Evolutionary conservation across 805 yeast genomes (phyloP).

Genomic region (Tetrapisispora fleetii): DNA sequence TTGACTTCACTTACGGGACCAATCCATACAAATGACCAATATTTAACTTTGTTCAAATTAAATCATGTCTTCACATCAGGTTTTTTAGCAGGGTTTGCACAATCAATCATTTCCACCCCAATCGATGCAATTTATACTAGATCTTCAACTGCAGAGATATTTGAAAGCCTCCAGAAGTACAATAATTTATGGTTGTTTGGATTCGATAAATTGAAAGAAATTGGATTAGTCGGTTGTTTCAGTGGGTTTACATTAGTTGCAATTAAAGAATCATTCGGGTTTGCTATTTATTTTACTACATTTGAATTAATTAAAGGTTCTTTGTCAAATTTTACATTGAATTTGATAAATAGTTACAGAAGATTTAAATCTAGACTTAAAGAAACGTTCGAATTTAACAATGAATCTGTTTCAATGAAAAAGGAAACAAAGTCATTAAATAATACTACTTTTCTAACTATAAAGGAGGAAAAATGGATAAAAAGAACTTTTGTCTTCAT

Average conservation of each 20-base stretch:
- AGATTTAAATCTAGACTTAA: constrained; percentile 30
- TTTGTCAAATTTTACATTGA: constrained; percentile 40
- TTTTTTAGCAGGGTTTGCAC: constrained; percentile 73
- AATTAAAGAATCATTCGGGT: constrained; percentile 70
- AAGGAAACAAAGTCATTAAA: neutral
- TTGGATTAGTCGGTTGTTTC: constrained; percentile 77
- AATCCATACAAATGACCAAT: neutral
- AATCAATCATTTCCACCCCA: constrained; percentile 89
- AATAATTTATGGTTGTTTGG: constrained; percentile 74
- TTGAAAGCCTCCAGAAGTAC: constrained; percentile 46
- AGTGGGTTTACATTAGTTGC: constrained; percentile 80
- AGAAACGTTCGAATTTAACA: constrained; percentile 1
- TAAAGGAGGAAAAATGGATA: constrained; percentile 20
- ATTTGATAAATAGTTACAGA: constrained; percentile 36
- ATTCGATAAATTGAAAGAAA: constrained; percentile 50
- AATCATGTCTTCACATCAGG: constrained; percentile 70
- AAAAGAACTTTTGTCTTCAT: constrained; percentile 38
- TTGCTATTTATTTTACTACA: constrained; percentile 73
- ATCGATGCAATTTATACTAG: constrained; percentile 83
- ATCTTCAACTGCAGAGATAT: constrained; percentile 63
- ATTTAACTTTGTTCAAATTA: neutral
- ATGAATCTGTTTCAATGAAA: neutral
- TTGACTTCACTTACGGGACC: constrained; percentile 25
- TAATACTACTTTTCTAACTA: neutral
- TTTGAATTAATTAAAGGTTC: constrained; percentile 73